A percentile compares a stretch with the other conserved stretches of the same genome.
Evolutionary conservation across 2,329 filamentous ascomycete genomes (phyloP).

Genomic region (Fonsecaea pugnacius): DNA sequence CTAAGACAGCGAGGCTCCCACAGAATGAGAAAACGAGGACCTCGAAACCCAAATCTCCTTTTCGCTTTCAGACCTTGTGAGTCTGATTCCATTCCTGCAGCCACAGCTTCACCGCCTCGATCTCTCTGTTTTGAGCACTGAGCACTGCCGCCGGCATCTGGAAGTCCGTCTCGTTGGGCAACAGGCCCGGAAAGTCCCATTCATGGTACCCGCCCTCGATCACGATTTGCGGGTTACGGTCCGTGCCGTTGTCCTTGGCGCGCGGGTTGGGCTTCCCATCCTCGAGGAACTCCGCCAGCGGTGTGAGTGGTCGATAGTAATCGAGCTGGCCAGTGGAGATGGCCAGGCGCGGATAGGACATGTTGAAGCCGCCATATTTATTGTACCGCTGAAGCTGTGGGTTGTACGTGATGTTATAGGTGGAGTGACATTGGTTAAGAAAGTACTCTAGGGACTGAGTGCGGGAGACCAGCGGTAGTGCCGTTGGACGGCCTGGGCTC

Average conservation of each 20-base stretch:
- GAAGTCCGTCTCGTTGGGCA: slow-evolving; percentile 15
- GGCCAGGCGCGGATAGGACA: slow-evolving; percentile 75
- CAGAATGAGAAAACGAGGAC: neutral
- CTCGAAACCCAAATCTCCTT: neutral
- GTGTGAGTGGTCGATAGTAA: slow-evolving; percentile 77
- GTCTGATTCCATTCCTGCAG: slow-evolving; percentile 21
- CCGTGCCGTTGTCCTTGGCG: slow-evolving; percentile 52
- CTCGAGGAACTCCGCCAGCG: slow-evolving; percentile 56
- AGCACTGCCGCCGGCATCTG: slow-evolving; percentile 6
- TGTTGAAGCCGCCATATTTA: slow-evolving; percentile 72
- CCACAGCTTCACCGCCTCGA: slow-evolving; percentile 23
- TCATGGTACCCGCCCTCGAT: slow-evolving; percentile 76
- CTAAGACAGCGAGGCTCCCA: too few species aligned
- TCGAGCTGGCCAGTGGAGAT: slow-evolving; percentile 77
- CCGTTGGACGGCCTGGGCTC: slow-evolving; percentile 8
- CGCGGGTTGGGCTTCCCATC: slow-evolving; percentile 6
- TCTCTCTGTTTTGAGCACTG: slow-evolving; percentile 18
- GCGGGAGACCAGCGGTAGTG: slow-evolving; percentile 71
- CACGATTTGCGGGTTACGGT: slow-evolving; percentile 70
- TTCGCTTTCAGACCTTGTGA: neutral
- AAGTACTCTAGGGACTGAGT: slow-evolving; percentile 66
- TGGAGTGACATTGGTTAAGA: slow-evolving; percentile 64
- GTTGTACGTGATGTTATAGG: slow-evolving; percentile 69
- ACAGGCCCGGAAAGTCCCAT: slow-evolving; percentile 59
- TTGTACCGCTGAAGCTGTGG: slow-evolving; percentile 71